phyloP scores from a whole-genome alignment of 257 asterid genomes.

The Rhazya stricta region DNA sequence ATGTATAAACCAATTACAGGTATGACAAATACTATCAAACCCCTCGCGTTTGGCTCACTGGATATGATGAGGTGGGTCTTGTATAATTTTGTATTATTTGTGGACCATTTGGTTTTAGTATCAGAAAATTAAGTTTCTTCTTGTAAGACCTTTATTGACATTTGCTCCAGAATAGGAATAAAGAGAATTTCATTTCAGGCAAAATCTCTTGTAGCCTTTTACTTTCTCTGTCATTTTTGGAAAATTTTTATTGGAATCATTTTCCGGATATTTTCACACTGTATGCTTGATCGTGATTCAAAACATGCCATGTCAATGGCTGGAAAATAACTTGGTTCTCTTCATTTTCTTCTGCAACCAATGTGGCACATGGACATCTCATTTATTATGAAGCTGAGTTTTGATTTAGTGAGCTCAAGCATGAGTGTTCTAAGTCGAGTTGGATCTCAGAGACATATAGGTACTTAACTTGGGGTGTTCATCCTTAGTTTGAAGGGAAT shows the following conservation, averaged over 20 bases:
- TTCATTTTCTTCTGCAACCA: neutral
- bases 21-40: constrained; percentile 98
- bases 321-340: neutral
- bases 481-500: neutral
- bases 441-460: neutral
- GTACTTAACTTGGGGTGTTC: neutral
- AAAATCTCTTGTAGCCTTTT: neutral
- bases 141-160: neutral
- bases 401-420: neutral
- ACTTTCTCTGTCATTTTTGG: neutral
- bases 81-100: neutral
- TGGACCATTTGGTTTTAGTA: neutral
- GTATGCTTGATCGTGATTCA: neutral
- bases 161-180: neutral
- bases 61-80: constrained; percentile 87
- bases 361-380: neutral
- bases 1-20: constrained; percentile 34
- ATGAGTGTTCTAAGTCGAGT: neutral
- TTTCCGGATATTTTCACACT: neutral
- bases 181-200: neutral
- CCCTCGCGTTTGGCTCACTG: constrained; percentile 99
- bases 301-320: neutral
- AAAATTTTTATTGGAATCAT: neutral
- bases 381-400: neutral
- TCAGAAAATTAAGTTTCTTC: too few relatives aligned